Evolutionary conservation across 192 early-diverging fungal species (phyloP).

Genomic region (Mortierella claussenii): DNA sequence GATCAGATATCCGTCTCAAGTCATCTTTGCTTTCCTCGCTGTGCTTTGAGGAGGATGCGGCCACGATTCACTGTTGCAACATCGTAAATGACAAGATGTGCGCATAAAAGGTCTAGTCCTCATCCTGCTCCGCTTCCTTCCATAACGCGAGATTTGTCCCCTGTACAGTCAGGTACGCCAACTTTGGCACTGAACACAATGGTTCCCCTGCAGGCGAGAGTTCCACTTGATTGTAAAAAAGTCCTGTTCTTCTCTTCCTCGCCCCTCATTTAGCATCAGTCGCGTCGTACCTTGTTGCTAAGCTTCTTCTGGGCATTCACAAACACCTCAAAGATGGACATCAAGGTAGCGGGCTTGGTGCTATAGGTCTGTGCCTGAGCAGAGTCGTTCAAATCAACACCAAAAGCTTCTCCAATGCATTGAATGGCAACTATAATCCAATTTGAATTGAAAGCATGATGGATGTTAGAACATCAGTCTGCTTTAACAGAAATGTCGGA

Average conservation of each 20-base stretch:
- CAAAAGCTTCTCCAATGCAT: conserved; percentile 96
- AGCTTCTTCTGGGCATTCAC: conserved; percentile 84
- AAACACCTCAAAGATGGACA: conserved; percentile 92
- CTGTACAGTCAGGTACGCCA: too few species aligned
- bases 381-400: conserved; percentile 79
- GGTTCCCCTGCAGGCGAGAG: too few species aligned
- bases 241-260: too few species aligned
- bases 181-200: too few species aligned
- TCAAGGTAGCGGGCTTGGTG: conserved; percentile 88
- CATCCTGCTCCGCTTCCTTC: too few species aligned
- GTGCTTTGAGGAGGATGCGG: background rate
- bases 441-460: background rate
- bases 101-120: too few species aligned
- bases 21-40: background rate
- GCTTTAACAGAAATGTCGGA: too few species aligned
- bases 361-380: conserved; percentile 72
- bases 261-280: too few species aligned
- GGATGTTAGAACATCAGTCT: background rate
- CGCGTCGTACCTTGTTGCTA: conserved; percentile 45
- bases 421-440: conserved; percentile 82
- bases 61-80: background rate
- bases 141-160: too few species aligned
- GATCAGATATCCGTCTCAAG: background rate
- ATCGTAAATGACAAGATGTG: background rate
- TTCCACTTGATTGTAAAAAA: too few species aligned